Base-by-base conservation (phyloP, 2,329 filamentous ascomycete species). In the Teratosphaeria destructans region DNA sequence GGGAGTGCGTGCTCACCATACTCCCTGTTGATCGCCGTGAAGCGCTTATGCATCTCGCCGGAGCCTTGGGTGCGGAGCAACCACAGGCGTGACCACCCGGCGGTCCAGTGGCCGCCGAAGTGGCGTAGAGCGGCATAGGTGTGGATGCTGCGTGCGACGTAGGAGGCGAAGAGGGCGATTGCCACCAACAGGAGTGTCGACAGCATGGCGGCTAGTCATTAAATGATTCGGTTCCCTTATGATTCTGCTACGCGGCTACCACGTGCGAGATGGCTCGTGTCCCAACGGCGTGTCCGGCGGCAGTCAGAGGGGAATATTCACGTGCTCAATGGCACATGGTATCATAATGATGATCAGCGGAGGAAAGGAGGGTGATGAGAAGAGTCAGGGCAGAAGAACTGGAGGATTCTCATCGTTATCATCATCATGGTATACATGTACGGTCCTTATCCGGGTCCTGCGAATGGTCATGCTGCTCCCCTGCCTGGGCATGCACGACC, bases 11-110 rank as follows among this genome's bases (percentile, higher is more conserved):
- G 29, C 29, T 68, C 57, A 73, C 74, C 74, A 66, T 75, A 71
- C 63, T 71, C 68, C 43, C 66, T 63, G 57, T 72, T 75, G 52
- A 75, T 63, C 7, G 65, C 68, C 29, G 70, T 73, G 62, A 75
- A 75, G 35, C 67, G 63, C 57, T 67, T 65, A 63, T 76, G 69
- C 72, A 75, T 75, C 56, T 70, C 64, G 6, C 73, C 74, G 55
- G 70, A 73, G 57, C 65, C 63, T 59, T 71, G 70, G 32, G 71
- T 71, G 23, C 65, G 64, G 26, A 74, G 65, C 47, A 75, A 68
- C 73, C 73, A 75, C 62, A 75, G 57, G 19, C 74, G 65, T 6
- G 72, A 73, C 68, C 72, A 76, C 10, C 71, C 72, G 19, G 68
- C 65, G 1, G 66, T 69, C 68, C 72, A 73, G 57, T 74, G 74